Evolutionary conservation across 2,329 filamentous ascomycete genomes (phyloP), one percentile per base, ranked within the genome.

Genomic region (Fragosphaeria purpurea): DNA sequence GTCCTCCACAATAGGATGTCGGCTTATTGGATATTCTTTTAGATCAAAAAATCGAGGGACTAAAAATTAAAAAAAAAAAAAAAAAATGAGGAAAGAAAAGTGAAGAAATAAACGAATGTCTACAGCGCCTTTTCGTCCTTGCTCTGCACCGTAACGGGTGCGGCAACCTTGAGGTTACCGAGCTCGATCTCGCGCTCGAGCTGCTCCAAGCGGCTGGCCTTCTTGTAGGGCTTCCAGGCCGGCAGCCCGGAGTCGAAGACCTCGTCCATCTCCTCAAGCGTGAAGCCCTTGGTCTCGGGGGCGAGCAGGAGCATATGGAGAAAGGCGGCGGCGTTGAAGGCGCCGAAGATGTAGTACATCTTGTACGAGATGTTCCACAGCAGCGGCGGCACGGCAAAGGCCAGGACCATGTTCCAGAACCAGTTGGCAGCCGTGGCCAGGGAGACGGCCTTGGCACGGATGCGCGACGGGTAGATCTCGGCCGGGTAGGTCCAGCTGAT

Each of bases 261-360:
- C 11, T 79, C 78, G 56, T 86, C 84, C 64, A 88, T 82, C 62
- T 90, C 85, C 61, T 90, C 86, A 1, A 90, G 76, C 0, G 83
- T 85, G 66, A 81, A 86, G 10, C 84, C 84, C 40, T 80, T 78
- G 0, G 85, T 88, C 66, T 88, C 74, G 0, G 83, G 83, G 1
- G 70, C 70, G 30, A 70, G 61, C 56, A 89, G 71, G 62, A 79
- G 78, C 60, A 86, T 80, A 62, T 88, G 84, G 47, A 88, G 62
- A 41, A 81, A 80, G 59, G 85, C 85, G 6, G 73, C 72, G 1
- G 74, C 74, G 62, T 85, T 86, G 70, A 88, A 88, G 12, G 80
- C 74, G 10, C 76, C 86, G 61, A 91, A 91, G 56, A 91, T 73
- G 64, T 89, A 77, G 65, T 89, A 90, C 55, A 56, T 56, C 52